A percentile compares a stretch with the other conserved stretches of the same genome.
Conservation (phyloP, 768 basidiomycete genomes). For the Mycena indigotica region DNA sequence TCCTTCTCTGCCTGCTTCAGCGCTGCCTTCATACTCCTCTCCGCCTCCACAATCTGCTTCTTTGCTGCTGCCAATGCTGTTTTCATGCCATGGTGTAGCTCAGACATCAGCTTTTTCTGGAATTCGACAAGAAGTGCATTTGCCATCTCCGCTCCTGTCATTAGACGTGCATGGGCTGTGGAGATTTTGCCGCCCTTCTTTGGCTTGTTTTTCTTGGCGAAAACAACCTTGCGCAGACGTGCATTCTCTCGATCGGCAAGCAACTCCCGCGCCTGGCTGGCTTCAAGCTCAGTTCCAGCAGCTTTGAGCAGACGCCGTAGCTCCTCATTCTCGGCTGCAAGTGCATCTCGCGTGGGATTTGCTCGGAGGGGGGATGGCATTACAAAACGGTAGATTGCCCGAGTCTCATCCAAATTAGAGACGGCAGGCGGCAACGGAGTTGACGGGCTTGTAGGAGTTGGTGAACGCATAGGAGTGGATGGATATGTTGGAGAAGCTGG, state of each 20-base stretch:
- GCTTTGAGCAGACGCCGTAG: background rate
- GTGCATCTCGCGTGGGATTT: background rate
- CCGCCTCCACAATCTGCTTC: background rate
- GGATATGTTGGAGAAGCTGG: too few species aligned
- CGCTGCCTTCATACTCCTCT: background rate
- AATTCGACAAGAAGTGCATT: conserved; percentile 1
- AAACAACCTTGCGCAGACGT: background rate
- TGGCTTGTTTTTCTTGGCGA: conserved; percentile 5
- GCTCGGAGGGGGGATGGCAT: conserved; percentile 1
- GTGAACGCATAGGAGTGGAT: too few species aligned
- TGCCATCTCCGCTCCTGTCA: conserved; percentile 2
- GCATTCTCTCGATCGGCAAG: conserved; percentile 1
- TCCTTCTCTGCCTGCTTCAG: background rate
- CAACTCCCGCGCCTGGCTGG: background rate
- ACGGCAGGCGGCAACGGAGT: too few species aligned
- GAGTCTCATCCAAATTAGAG: background rate
- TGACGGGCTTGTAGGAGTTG: too few species aligned
- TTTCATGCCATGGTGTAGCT: conserved; percentile 3
- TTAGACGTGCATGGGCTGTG: background rate
- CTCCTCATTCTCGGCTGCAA: background rate
- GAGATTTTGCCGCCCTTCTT: background rate
- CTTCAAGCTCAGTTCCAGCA: conserved; percentile 2
- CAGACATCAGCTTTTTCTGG: conserved; percentile 1
- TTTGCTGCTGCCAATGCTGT: background rate
- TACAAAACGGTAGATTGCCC: background rate